A percentile compares a stretch with the other conserved stretches of the same genome.
These are phyloP conservation scores for Colletotrichum musae DNA, from an alignment of 2,329 filamentous ascomycete species.

Conservation along the genomic window DNA sequence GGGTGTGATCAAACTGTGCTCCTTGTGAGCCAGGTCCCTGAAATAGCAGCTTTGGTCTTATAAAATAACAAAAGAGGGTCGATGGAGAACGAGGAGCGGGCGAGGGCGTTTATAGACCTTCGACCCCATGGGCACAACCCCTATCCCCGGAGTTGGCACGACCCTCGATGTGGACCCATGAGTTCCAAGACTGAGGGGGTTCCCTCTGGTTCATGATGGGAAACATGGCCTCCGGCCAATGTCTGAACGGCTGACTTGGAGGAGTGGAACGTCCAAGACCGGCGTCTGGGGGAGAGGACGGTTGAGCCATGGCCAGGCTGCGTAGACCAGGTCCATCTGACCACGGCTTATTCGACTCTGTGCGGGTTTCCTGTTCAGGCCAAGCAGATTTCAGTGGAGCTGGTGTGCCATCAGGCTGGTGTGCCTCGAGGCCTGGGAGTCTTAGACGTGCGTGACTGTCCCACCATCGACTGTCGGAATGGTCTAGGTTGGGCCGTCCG, in stretches of 20 bases:
- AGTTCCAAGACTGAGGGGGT: slow-evolving; percentile 12
- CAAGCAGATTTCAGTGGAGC: slow-evolving; percentile 24
- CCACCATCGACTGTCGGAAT: neutral
- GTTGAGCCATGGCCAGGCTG: slow-evolving; percentile 5
- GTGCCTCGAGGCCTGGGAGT: neutral
- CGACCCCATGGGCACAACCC: neutral
- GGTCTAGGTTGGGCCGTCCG: neutral
- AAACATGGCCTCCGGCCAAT: slow-evolving; percentile 27
- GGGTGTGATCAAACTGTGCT: neutral
- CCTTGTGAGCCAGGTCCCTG: neutral
- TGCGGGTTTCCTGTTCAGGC: slow-evolving; percentile 9
- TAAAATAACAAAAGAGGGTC: slow-evolving; percentile 1
- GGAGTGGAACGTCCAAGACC: slow-evolving; percentile 37
- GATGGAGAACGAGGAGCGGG: slow-evolving; percentile 4
- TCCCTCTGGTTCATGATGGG: slow-evolving; percentile 3
- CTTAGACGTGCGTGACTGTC: neutral
- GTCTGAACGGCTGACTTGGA: slow-evolving; percentile 8
- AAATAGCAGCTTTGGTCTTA: neutral
- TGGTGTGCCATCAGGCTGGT: neutral
- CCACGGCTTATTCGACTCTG: neutral
- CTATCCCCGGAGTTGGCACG: slow-evolving; percentile 1
- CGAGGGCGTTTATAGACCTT: slow-evolving; percentile 17
- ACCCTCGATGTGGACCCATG: neutral
- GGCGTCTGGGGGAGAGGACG: slow-evolving; percentile 2
- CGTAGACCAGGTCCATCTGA: neutral